Percentiles rank a stretch among this genome's conserved stretches.
Conservation (phyloP, 1,139 yeast genomes). For the Pichia norvegensis region DNA sequence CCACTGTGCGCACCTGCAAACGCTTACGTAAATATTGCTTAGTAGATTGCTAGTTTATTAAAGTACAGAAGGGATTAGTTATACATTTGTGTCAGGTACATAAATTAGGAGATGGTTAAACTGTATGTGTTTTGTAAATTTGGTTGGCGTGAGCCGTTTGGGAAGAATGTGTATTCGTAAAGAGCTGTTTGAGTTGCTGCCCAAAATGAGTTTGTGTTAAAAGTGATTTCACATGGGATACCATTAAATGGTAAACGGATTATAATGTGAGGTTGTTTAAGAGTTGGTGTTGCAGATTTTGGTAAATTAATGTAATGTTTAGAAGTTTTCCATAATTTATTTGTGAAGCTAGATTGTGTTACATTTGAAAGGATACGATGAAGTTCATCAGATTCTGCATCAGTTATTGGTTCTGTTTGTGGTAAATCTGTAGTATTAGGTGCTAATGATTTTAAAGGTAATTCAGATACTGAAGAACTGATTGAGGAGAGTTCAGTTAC, state of each 20-base stretch:
- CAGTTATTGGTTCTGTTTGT: slow-evolving; percentile 11
- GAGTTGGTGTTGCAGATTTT: background rate
- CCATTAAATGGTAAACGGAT: background rate
- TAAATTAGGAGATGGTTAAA: background rate
- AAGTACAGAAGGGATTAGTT: too few species aligned
- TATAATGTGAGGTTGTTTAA: background rate
- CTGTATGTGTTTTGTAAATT: background rate
- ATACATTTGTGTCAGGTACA: background rate
- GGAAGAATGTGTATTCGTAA: background rate
- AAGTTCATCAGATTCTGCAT: background rate
- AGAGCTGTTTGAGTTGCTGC: background rate
- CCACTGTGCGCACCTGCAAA: background rate
- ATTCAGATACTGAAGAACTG: background rate
- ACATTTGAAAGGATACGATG: background rate
- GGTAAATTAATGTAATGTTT: background rate
- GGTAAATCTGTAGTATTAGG: slow-evolving; percentile 13
- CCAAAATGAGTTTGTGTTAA: background rate
- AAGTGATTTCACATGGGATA: background rate
- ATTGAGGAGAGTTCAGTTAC: slow-evolving; percentile 5
- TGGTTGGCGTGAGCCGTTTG: background rate
- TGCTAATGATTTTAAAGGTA: background rate
- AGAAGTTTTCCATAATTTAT: background rate
- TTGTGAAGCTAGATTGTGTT: background rate
- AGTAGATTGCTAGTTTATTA: too few species aligned
- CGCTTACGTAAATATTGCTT: background rate